A percentile compares a stretch with the other conserved stretches of the same genome.
phyloP scores from a whole-genome alignment of 768 basidiomycete genomes.

The Hortiboletus campestris region DNA sequence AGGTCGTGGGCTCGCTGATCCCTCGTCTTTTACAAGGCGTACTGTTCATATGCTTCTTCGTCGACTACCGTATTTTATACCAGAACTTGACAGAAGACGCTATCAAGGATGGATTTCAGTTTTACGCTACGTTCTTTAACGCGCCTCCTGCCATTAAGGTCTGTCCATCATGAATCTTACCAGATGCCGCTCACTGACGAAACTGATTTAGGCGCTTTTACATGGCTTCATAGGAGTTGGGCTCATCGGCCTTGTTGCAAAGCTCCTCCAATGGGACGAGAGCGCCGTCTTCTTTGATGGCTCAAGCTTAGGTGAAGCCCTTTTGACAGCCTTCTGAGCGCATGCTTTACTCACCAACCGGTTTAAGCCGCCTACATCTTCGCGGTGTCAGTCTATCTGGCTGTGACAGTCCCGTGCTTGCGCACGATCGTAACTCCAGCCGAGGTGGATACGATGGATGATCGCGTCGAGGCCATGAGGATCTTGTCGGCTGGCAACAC shows the following conservation, averaged over 20 bases:
- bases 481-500: constrained; percentile 86
- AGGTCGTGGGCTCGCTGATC: constrained; percentile 12
- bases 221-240: constrained; percentile 84
- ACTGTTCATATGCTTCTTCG: constrained; percentile 79
- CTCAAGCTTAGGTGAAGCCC: constrained; percentile 67
- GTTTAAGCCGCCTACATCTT: constrained; percentile 69
- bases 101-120: constrained; percentile 76
- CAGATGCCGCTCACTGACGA: not conserved
- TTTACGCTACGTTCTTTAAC: constrained; percentile 91
- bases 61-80: constrained; percentile 86
- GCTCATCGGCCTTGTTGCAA: constrained; percentile 68
- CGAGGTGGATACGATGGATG: constrained; percentile 54
- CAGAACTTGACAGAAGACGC: constrained; percentile 59
- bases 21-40: constrained; percentile 54
- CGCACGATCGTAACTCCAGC: constrained; percentile 69
- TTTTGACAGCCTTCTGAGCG: not conserved
- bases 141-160: constrained; percentile 94
- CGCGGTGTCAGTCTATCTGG: constrained; percentile 73
- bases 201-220: constrained; percentile 62
- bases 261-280: constrained; percentile 86
- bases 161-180: constrained; percentile 14
- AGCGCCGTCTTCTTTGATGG: constrained; percentile 96
- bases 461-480: constrained; percentile 75
- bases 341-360: constrained; percentile 13
- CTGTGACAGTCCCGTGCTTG: constrained; percentile 76